Evolutionary conservation across 2,329 filamentous ascomycete species (phyloP).

Genomic region (Monosporascus sp.): DNA sequence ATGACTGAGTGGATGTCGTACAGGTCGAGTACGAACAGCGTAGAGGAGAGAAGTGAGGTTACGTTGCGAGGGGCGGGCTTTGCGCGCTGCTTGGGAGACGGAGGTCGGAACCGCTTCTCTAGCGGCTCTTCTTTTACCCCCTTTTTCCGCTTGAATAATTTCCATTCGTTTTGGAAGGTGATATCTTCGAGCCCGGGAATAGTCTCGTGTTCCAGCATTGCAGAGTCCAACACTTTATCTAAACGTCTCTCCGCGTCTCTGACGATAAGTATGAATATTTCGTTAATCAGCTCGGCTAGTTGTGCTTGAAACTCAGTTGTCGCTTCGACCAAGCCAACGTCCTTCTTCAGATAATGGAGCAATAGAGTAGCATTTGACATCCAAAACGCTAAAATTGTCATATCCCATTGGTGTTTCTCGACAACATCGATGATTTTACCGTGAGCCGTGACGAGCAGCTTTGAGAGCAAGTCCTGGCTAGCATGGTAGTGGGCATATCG

Average conservation of each 20-base stretch:
- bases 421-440: constrained; percentile 96
- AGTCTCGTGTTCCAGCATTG: constrained; percentile 96
- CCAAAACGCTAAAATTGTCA: constrained; percentile 99
- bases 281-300: constrained; percentile 89
- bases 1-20: constrained; percentile 99
- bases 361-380: constrained; percentile 93
- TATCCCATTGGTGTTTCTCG: constrained; percentile 96
- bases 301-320: constrained; percentile 90
- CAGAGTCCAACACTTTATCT: constrained; percentile 88
- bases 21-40: constrained; percentile 93
- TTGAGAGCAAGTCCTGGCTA: constrained; percentile 74
- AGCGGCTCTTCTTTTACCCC: constrained; percentile 85
- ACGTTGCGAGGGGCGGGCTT: constrained; percentile 93
- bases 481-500: constrained; percentile 96
- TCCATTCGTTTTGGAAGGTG: constrained; percentile 97
- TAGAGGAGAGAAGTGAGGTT: constrained; percentile 90
- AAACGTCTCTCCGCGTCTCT: constrained; percentile 91
- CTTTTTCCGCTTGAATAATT: constrained; percentile 86
- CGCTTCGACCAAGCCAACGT: constrained; percentile 70
- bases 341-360: constrained; percentile 96
- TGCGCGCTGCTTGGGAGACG: constrained; percentile 85
- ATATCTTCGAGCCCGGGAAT: constrained; percentile 97
- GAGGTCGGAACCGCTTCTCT: constrained; percentile 86
- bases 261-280: constrained; percentile 97
- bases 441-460: constrained; percentile 79